A percentile compares a stretch with the other conserved stretches of the same genome.
These are phyloP conservation scores for Volvariella volvacea DNA, from an alignment of 1,284 basidiomycete species.

Conservation along the genomic window DNA sequence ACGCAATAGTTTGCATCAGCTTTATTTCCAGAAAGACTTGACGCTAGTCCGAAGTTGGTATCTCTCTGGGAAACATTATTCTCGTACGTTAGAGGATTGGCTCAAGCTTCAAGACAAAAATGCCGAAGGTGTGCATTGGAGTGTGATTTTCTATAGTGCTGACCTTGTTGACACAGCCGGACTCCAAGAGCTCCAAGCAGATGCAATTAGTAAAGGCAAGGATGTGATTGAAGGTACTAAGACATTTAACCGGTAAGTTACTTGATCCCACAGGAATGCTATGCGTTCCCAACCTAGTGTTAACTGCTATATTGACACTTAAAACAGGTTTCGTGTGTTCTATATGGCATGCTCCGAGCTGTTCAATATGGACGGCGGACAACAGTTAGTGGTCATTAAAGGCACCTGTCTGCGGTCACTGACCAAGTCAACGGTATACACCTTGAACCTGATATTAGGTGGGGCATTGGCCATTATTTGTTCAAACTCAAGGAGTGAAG, in stretches of 20 bases:
- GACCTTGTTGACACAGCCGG: conserved; percentile 26
- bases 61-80: conserved; percentile 59
- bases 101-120: conserved; percentile 55
- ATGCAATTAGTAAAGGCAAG: conserved; percentile 41
- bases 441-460: conserved; percentile 15
- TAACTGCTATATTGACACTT: neutral
- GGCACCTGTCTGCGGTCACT: neutral
- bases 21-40: conserved; percentile 68
- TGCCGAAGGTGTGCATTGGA: conserved; percentile 21
- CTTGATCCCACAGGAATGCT: too few species aligned
- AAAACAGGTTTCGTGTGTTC: conserved; percentile 60
- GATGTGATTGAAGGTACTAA: conserved; percentile 48
- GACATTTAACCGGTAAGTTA: conserved; percentile 46
- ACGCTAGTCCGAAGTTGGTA: conserved; percentile 57
- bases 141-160: neutral
- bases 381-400: conserved; percentile 43
- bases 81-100: conserved; percentile 67
- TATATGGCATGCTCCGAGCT: conserved; percentile 74
- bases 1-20: conserved; percentile 20
- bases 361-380: conserved; percentile 60
- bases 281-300: neutral
- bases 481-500: conserved; percentile 20
- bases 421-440: neutral
- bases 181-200: conserved; percentile 44
- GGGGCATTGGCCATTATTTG: conserved; percentile 33